A percentile compares a stretch with the other conserved stretches of the same genome.
phyloP scores from a whole-genome alignment of 306 rosid genomes.

The Corylus heterophylla region DNA sequence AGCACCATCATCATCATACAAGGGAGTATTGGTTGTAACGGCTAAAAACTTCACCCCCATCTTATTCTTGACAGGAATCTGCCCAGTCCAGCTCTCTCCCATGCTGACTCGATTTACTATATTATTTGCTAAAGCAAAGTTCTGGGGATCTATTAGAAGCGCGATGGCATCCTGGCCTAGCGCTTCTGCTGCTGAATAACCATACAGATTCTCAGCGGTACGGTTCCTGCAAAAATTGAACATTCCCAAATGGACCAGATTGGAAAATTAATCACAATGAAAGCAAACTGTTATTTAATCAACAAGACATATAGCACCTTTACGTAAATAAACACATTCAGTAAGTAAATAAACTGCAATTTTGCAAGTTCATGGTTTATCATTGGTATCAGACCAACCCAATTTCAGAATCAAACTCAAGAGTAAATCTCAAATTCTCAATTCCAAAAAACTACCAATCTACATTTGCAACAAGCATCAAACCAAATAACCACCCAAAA shows the following conservation, averaged over 20 bases:
- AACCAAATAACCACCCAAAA: background rate
- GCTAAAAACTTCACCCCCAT: slow-evolving; percentile 64
- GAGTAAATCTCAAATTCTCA: slow-evolving; percentile 14
- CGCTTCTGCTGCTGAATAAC: slow-evolving; percentile 84
- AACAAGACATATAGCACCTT: slow-evolving; percentile 23
- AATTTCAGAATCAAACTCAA: slow-evolving; percentile 9
- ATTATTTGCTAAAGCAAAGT: slow-evolving; percentile 47
- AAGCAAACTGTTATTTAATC: slow-evolving; percentile 12
- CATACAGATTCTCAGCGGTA: slow-evolving; percentile 79
- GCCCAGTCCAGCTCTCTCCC: slow-evolving; percentile 96
- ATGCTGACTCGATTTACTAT: slow-evolving; percentile 52
- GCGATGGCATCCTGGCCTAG: slow-evolving; percentile 64
- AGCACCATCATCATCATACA: slow-evolving; percentile 74
- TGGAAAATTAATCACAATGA: background rate
- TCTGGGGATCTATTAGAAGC: slow-evolving; percentile 66
- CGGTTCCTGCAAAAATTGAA: slow-evolving; percentile 71
- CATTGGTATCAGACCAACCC: slow-evolving; percentile 10
- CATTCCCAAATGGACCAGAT: slow-evolving; percentile 19
- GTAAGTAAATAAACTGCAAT: background rate
- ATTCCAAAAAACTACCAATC: slow-evolving; percentile 3
- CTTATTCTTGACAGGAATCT: slow-evolving; percentile 76
- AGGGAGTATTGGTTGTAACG: slow-evolving; percentile 67
- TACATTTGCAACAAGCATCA: slow-evolving; percentile 14
- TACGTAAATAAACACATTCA: slow-evolving; percentile 14
- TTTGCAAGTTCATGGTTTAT: slow-evolving; percentile 9